Evolutionary conservation across 345 rosid species (phyloP), one percentile per base, ranked within the genome.

Genomic region (Populus simonii): DNA sequence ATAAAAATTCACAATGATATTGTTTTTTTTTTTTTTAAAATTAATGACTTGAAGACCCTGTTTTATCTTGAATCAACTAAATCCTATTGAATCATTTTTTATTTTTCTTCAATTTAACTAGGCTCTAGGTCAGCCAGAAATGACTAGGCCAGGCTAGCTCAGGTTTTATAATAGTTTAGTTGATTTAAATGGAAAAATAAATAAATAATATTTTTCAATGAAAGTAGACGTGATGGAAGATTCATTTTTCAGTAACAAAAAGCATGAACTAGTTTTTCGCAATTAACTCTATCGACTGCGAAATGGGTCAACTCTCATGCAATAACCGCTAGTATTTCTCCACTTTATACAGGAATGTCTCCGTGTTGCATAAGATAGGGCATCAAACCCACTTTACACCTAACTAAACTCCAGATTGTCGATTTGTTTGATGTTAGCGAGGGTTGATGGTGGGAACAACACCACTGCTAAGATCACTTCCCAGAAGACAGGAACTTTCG

Each of bases 381-480:
- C 22, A 13, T 17, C 12, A 31, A 22, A 20, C 29, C 43, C 27
- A 20, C 39, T 71, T 51, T 11, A 51, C 43, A 71, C 41, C 74
- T 49, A 25, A 36, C 74, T 51, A 51, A 71, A 51, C 39, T 71
- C 23, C 62, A n/a, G 13, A 49, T 27, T 0, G 65, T 59, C 15
- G 65, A 11, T 11, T 12, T 13, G 12, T 20, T 39, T 27, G 8
- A 49, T 59, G 75, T 86, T 84, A 92, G 71, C 94, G 92, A 78
- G 98, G 87, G 27, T 78, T 20, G 71, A 93, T 76, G 38, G 80
- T 85, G 51, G 94, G 93, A 70, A 81, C 74, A 38, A 67, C 88
- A 20, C 90, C 92, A 31, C 98, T 90, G 35, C 81, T 68, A 59
- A 92, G 94, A 85, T 93, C 91, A 75, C 93, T 92, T 76, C 95